A percentile compares a stretch with the other conserved stretches of the same genome.
phyloP scores from a whole-genome alignment of 2,329 filamentous ascomycete genomes.

The Alternaria gaisen region DNA sequence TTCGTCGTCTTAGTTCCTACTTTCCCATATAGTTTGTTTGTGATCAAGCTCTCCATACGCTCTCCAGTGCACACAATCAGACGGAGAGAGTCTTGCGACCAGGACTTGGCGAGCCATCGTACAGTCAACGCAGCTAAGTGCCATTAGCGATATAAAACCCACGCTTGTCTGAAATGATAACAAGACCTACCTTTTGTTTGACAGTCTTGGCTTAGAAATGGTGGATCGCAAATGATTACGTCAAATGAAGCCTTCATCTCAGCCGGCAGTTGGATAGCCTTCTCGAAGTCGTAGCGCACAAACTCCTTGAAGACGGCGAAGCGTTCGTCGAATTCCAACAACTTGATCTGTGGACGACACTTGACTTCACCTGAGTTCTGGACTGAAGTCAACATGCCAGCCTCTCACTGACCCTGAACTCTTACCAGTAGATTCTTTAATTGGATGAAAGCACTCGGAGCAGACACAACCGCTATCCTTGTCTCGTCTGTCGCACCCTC shows the following conservation, averaged over 20 bases:
- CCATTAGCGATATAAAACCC: slow-evolving; percentile 16
- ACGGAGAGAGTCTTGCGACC: slow-evolving; percentile 45
- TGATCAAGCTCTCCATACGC: slow-evolving; percentile 72
- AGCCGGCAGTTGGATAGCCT: slow-evolving; percentile 71
- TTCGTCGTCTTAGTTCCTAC: slow-evolving; percentile 71
- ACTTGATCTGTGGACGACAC: slow-evolving; percentile 64
- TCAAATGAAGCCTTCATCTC: slow-evolving; percentile 71
- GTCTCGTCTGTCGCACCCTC: slow-evolving; percentile 65
- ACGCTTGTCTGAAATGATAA: neutral
- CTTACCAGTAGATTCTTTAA: slow-evolving; percentile 74
- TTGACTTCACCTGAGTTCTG: slow-evolving; percentile 44
- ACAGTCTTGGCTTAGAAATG: slow-evolving; percentile 81
- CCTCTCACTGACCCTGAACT: neutral
- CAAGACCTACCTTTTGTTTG: slow-evolving; percentile 72
- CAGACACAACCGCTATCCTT: slow-evolving; percentile 74
- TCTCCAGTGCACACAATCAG: slow-evolving; percentile 81
- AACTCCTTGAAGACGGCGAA: slow-evolving; percentile 80
- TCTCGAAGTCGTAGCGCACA: slow-evolving; percentile 75
- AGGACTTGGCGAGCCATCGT: slow-evolving; percentile 72
- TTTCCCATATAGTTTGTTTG: slow-evolving; percentile 70
- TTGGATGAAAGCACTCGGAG: slow-evolving; percentile 80
- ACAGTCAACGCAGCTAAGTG: slow-evolving; percentile 74
- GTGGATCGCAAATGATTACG: slow-evolving; percentile 78
- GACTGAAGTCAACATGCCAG: neutral
- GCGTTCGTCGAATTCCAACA: slow-evolving; percentile 78